Conservation (phyloP, 352 stramenopile species). For the Phytophthora sojae region DNA sequence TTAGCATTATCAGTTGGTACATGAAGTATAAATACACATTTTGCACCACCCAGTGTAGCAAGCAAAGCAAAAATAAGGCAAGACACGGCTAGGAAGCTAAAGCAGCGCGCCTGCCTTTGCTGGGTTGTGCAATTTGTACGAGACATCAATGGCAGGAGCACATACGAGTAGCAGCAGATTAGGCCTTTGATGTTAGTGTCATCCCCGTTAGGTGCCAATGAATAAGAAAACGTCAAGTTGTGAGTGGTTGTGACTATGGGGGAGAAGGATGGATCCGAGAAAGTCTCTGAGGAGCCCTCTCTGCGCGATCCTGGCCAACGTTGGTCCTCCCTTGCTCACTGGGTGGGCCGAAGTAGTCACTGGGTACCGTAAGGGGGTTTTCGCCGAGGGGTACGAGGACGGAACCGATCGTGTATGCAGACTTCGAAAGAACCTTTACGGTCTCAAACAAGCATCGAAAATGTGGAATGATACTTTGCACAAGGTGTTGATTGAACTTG, state of each 20-base stretch:
- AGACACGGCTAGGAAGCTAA: no score
- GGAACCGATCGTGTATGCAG: slow-evolving; percentile 7
- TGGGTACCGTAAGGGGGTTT: background rate
- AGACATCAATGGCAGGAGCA: slow-evolving; percentile 1
- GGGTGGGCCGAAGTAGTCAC: slow-evolving; percentile 1
- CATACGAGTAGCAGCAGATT: background rate
- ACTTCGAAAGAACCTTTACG: slow-evolving; percentile 4
- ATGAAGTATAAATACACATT: no score
- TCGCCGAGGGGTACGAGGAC: slow-evolving; percentile 10
- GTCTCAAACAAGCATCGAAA: slow-evolving; percentile 5
- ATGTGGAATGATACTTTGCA: slow-evolving; percentile 22
- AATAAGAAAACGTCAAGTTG: slow-evolving; percentile 5
- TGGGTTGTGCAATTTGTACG: no score
- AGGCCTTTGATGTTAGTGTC: background rate
- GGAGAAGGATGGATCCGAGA: background rate
- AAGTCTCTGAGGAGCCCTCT: background rate
- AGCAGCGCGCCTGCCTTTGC: no score
- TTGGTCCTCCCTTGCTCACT: slow-evolving; percentile 1
- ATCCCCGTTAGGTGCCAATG: slow-evolving; percentile 3
- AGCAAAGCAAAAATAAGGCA: no score
- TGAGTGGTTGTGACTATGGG: slow-evolving; percentile 8
- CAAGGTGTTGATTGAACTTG: slow-evolving; percentile 3
- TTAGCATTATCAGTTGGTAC: no score
- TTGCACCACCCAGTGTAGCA: no score
- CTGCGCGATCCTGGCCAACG: background rate